Evolutionary conservation across 2,329 filamentous ascomycete genomes (phyloP).

Genomic region (Fusarium verrucosum): DNA sequence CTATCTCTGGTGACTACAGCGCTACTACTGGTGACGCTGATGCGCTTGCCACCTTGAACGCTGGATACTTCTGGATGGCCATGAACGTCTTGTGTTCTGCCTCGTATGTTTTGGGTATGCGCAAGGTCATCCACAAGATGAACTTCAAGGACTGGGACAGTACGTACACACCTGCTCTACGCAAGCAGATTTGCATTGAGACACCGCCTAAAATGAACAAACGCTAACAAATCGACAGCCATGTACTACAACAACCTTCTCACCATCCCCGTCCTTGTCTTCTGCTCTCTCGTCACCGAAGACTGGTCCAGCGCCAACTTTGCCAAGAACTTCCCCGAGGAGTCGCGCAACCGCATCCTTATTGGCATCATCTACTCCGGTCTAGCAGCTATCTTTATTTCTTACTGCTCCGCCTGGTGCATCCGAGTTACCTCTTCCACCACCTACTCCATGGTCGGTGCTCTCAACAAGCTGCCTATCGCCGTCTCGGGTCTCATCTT

Average conservation of each 20-base stretch:
- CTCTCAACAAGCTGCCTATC: slow-evolving; percentile 97
- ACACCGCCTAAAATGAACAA: background rate
- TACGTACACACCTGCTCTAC: slow-evolving; percentile 61
- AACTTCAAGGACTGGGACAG: slow-evolving; percentile 99
- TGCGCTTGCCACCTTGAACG: slow-evolving; percentile 88
- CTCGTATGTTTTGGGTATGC: slow-evolving; percentile 89
- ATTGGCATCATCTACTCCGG: slow-evolving; percentile 94
- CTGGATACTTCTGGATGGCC: slow-evolving; percentile 97
- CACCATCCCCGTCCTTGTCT: slow-evolving; percentile 88
- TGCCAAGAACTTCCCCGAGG: slow-evolving; percentile 83
- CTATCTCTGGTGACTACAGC: slow-evolving; percentile 67
- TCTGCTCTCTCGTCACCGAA: slow-evolving; percentile 83
- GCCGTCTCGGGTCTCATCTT: slow-evolving; percentile 92
- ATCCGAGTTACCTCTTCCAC: slow-evolving; percentile 97
- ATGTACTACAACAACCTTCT: slow-evolving; percentile 99
- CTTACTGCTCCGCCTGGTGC: slow-evolving; percentile 98
- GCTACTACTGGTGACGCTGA: slow-evolving; percentile 57
- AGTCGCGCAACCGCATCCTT: slow-evolving; percentile 80
- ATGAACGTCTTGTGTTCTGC: slow-evolving; percentile 96
- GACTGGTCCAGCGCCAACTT: slow-evolving; percentile 93
- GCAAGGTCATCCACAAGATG: slow-evolving; percentile 98
- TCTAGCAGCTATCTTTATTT: slow-evolving; percentile 94
- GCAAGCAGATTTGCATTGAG: background rate
- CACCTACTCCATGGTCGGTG: slow-evolving; percentile 98
- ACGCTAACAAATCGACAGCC: slow-evolving; percentile 64